phyloP scores from a whole-genome alignment of 1,284 basidiomycete species.

The Ustilago curta region DNA sequence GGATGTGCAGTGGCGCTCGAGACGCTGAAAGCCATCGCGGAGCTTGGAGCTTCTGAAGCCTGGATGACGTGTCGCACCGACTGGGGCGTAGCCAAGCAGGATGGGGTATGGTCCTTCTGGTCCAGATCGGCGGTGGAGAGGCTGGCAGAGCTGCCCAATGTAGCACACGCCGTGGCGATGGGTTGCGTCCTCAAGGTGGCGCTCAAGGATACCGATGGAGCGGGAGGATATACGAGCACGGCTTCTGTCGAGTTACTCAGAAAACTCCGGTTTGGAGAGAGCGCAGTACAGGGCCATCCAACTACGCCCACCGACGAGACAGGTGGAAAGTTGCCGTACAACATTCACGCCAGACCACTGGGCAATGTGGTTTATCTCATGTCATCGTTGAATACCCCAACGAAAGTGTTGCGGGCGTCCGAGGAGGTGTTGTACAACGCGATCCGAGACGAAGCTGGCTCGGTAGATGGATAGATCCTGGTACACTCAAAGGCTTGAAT shows the following conservation, averaged over 20 bases:
- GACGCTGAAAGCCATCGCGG: conserved; percentile 77
- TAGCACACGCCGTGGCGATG: conserved; percentile 85
- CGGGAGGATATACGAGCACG: conserved; percentile 69
- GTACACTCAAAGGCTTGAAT: too few species aligned
- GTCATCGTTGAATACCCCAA: conserved; percentile 82
- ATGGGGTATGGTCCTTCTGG: conserved; percentile 87
- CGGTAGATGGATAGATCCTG: background rate
- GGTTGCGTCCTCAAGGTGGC: conserved; percentile 89
- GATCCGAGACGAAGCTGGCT: conserved; percentile 12
- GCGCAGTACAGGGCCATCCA: conserved; percentile 35
- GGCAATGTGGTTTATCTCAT: conserved; percentile 96
- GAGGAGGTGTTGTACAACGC: conserved; percentile 39
- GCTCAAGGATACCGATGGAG: conserved; percentile 75
- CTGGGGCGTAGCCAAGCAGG: conserved; percentile 70
- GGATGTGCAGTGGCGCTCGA: conserved; percentile 91
- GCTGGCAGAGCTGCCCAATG: conserved; percentile 75
- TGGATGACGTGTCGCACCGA: conserved; percentile 75
- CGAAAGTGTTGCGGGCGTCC: conserved; percentile 59
- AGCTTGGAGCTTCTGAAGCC: conserved; percentile 71
- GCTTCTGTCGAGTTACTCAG: conserved; percentile 46
- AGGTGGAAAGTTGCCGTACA: conserved; percentile 72
- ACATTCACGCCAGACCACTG: conserved; percentile 87
- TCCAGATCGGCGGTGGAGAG: conserved; percentile 77
- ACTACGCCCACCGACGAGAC: conserved; percentile 15
- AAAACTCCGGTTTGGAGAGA: conserved; percentile 36